Evolutionary conservation across 768 basidiomycete species (phyloP).

Genomic region (Podaxis sp.): DNA sequence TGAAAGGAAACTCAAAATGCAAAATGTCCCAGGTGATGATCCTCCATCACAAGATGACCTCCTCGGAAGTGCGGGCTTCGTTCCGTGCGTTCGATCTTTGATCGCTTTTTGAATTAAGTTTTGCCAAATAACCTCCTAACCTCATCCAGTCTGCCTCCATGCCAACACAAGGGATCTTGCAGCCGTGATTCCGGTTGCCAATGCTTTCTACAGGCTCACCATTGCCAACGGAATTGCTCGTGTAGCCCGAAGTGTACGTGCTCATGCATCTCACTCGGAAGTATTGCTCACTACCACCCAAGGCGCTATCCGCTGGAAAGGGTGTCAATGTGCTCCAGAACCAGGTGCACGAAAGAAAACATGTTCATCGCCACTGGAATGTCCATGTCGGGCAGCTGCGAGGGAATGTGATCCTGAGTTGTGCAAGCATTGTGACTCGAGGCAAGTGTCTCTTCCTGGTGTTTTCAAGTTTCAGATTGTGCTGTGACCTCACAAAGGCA

Average conservation of each 20-base stretch:
- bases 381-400: constrained; percentile 44
- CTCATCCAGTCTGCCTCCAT: constrained; percentile 40
- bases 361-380: constrained; percentile 30
- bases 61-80: not conserved
- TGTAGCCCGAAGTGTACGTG: constrained; percentile 48
- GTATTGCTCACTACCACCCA: not conserved
- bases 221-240: constrained; percentile 53
- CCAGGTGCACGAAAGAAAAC: constrained; percentile 4
- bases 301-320: constrained; percentile 54
- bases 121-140: not conserved
- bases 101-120: not conserved
- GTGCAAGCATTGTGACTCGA: constrained; percentile 47
- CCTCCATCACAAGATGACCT: not conserved
- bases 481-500: constrained; percentile 1
- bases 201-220: constrained; percentile 45
- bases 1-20: not conserved
- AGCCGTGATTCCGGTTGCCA: constrained; percentile 33
- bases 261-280: constrained; percentile 6
- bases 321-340: constrained; percentile 44
- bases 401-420: constrained; percentile 71
- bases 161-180: constrained; percentile 57
- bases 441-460: constrained; percentile 26
- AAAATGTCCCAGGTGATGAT: not conserved
- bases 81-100: constrained; percentile 22
- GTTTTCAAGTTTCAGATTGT: not conserved